A percentile compares a stretch with the other conserved stretches of the same genome.
Evolutionary conservation across 345 rosid species (phyloP).

Genomic region (Ceriops tagal): DNA sequence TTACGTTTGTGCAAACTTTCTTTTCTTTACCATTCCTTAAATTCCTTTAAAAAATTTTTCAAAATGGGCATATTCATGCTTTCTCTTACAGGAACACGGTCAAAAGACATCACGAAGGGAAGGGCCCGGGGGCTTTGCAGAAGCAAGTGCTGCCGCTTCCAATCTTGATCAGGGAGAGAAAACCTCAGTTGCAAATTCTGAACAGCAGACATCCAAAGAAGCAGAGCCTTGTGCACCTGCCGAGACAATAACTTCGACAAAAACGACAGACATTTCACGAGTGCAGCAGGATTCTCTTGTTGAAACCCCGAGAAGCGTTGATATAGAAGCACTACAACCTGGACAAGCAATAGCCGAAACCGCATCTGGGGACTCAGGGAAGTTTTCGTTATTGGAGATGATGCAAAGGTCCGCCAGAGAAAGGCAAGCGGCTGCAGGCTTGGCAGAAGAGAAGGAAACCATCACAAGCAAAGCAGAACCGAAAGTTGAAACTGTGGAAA

Average conservation of each 20-base stretch:
- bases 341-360: constrained; percentile 27
- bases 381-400: constrained; percentile 41
- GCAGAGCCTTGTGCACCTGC: no score
- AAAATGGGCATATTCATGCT: constrained; percentile 12
- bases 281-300: constrained; percentile 19
- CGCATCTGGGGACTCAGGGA: constrained; percentile 28
- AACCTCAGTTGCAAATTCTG: constrained; percentile 16
- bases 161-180: constrained; percentile 26
- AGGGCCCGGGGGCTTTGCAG: constrained; percentile 7
- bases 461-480: constrained; percentile 20
- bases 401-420: constrained; percentile 37
- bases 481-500: constrained; percentile 16
- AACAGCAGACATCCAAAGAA: constrained; percentile 17
- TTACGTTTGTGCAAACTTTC: background rate
- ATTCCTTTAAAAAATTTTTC: background rate
- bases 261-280: constrained; percentile 20
- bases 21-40: background rate
- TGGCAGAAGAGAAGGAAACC: constrained; percentile 27
- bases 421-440: constrained; percentile 15
- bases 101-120: constrained; percentile 18
- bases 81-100: constrained; percentile 32
- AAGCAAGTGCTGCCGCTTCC: constrained; percentile 19
- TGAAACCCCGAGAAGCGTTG: constrained; percentile 24
- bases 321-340: constrained; percentile 22
- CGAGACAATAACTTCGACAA: constrained; percentile 4